Conservation (phyloP, 2,329 filamentous ascomycete species). For the Venturia asperata region DNA sequence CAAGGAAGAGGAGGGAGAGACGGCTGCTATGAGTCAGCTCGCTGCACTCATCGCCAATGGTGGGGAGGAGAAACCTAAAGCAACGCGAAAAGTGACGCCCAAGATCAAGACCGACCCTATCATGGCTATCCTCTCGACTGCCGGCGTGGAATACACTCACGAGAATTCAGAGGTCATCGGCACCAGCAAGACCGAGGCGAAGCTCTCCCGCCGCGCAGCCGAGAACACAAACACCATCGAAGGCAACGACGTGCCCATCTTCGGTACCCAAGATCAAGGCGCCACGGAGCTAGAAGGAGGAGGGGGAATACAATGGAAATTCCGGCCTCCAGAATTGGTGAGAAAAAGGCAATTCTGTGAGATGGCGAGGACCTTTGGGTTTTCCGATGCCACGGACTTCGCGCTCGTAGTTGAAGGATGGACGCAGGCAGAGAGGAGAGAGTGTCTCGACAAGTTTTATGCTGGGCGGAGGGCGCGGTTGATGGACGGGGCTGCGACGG, state of each 20-base stretch:
- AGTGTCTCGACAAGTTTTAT: slow-evolving; percentile 78
- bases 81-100: slow-evolving; percentile 32
- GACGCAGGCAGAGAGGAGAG: slow-evolving; percentile 74
- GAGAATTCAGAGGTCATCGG: slow-evolving; percentile 95
- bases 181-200: slow-evolving; percentile 82
- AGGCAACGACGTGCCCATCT: slow-evolving; percentile 27
- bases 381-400: slow-evolving; percentile 70
- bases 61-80: slow-evolving; percentile 27
- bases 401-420: slow-evolving; percentile 83
- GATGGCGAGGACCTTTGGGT: slow-evolving; percentile 77
- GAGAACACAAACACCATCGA: slow-evolving; percentile 41
- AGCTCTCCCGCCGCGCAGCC: slow-evolving; percentile 70
- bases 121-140: slow-evolving; percentile 78
- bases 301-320: slow-evolving; percentile 30
- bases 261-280: slow-evolving; percentile 17
- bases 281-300: slow-evolving; percentile 23
- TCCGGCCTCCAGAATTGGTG: slow-evolving; percentile 63
- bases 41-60: slow-evolving; percentile 51
- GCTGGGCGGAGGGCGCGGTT: slow-evolving; percentile 50
- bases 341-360: slow-evolving; percentile 78
- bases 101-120: slow-evolving; percentile 62
- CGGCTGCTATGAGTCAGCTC: slow-evolving; percentile 65
- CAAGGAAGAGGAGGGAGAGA: slow-evolving; percentile 45
- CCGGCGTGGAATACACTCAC: slow-evolving; percentile 91
- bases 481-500: neutral